A percentile compares a stretch with the other conserved stretches of the same genome.
phyloP scores from a whole-genome alignment of 1,284 basidiomycete genomes.

The Leccinum ponderosum region DNA sequence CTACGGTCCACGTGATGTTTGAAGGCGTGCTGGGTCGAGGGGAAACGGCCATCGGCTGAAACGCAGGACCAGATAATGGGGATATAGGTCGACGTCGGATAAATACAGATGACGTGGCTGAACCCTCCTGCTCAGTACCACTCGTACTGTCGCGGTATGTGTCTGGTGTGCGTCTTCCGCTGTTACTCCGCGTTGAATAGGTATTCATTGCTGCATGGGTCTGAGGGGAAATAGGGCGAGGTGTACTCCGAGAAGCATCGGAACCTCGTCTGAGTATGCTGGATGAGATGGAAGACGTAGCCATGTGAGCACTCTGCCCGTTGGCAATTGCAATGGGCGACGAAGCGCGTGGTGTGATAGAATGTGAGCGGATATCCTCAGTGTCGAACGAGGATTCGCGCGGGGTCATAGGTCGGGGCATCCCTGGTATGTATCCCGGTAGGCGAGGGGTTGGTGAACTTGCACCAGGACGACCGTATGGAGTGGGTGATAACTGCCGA shows the following conservation, averaged over 20 bases:
- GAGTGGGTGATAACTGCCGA: conserved; percentile 54
- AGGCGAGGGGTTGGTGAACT: conserved; percentile 61
- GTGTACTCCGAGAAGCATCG: conserved; percentile 46
- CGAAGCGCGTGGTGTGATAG: conserved; percentile 76
- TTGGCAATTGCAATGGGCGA: conserved; percentile 46
- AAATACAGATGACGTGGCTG: conserved; percentile 49
- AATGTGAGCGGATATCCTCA: conserved; percentile 71
- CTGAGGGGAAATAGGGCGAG: conserved; percentile 49
- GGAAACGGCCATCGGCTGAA: conserved; percentile 57
- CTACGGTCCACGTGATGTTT: conserved; percentile 62
- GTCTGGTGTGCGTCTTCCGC: conserved; percentile 63
- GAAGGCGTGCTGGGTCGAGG: conserved; percentile 73
- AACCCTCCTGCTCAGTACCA: conserved; percentile 46
- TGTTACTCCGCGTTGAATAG: conserved; percentile 48
- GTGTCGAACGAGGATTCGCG: conserved; percentile 58
- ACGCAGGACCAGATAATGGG: conserved; percentile 59
- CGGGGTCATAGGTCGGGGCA: conserved; percentile 85
- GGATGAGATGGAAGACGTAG: conserved; percentile 36
- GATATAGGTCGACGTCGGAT: conserved; percentile 63
- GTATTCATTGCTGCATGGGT: conserved; percentile 43
- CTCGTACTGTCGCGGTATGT: conserved; percentile 40
- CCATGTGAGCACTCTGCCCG: conserved; percentile 32
- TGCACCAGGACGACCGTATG: conserved; percentile 41
- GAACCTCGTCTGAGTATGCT: conserved; percentile 52
- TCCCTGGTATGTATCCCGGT: conserved; percentile 81